phyloP scores from a whole-genome alignment of 805 yeast species.

The Candida quercuum region DNA sequence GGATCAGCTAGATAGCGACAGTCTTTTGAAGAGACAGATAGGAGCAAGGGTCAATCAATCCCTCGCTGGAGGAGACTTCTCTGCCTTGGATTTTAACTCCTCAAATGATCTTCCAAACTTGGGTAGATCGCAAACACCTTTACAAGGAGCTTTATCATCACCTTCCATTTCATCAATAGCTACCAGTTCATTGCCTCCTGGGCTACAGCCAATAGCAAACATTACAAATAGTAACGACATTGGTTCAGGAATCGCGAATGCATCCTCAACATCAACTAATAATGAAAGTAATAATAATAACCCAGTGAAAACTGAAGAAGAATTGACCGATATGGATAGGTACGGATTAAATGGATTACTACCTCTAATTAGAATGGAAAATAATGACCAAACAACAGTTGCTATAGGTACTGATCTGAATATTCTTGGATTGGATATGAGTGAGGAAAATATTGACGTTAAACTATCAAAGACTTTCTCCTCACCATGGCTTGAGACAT shows the following conservation, averaged over 20 bases:
- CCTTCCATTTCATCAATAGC: slow-evolving; percentile 5
- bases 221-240: slow-evolving; percentile 1
- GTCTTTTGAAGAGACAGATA: slow-evolving; percentile 4
- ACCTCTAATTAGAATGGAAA: slow-evolving; percentile 56
- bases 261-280: not conserved
- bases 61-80: slow-evolving; percentile 1
- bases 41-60: slow-evolving; percentile 1
- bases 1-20: slow-evolving; percentile 12
- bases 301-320: slow-evolving; percentile 14
- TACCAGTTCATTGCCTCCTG: slow-evolving; percentile 4
- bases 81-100: not conserved
- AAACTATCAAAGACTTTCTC: slow-evolving; percentile 62
- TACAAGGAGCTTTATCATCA: slow-evolving; percentile 11
- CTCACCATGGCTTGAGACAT: slow-evolving; percentile 94
- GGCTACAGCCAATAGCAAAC: slow-evolving; percentile 5
- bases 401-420: slow-evolving; percentile 74
- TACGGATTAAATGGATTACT: slow-evolving; percentile 66
- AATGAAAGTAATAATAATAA: slow-evolving; percentile 1
- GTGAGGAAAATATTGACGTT: slow-evolving; percentile 27
- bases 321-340: slow-evolving; percentile 43
- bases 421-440: slow-evolving; percentile 58
- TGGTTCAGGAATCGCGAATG: not conserved
- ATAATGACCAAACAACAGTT: slow-evolving; percentile 55
- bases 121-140: slow-evolving; percentile 11
- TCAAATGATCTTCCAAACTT: slow-evolving; percentile 3